phyloP scores from a whole-genome alignment of 2,329 filamentous ascomycete genomes.

The Aspergillus sp. region DNA sequence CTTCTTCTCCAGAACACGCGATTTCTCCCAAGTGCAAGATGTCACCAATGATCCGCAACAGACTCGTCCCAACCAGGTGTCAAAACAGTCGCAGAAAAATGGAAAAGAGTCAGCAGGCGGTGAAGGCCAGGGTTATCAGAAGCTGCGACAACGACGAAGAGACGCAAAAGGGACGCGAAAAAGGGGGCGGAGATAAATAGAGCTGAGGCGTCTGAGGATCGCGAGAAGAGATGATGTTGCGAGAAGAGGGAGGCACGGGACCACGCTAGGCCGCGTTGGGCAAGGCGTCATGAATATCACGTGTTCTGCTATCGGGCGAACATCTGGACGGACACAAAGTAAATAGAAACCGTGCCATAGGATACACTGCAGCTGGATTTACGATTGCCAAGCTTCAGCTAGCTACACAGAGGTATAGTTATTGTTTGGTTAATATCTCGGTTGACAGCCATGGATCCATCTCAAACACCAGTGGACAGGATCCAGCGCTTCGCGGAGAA shows the following conservation, averaged over 20 bases:
- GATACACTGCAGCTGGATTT: not conserved
- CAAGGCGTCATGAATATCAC: constrained; percentile 7
- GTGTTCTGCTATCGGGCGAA: constrained; percentile 1
- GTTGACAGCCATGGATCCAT: constrained; percentile 20
- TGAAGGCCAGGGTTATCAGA: not conserved
- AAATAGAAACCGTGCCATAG: not conserved
- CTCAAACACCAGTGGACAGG: constrained; percentile 27
- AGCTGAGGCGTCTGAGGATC: not conserved
- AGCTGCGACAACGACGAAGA: not conserved
- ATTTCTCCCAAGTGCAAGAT: not conserved
- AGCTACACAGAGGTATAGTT: too few relatives aligned
- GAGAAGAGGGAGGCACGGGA: constrained; percentile 16
- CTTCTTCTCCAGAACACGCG: constrained; percentile 9
- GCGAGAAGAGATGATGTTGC: constrained; percentile 16
- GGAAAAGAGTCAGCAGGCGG: not conserved
- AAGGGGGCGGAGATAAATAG: constrained; percentile 6
- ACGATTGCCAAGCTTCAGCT: too few relatives aligned
- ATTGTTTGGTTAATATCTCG: too few relatives aligned
- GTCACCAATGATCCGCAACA: not conserved
- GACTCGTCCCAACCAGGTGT: not conserved
- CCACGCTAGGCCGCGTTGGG: constrained; percentile 16
- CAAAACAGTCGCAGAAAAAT: not conserved
- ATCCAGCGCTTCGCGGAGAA: constrained; percentile 30
- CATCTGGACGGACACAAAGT: too few relatives aligned
- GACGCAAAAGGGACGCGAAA: constrained; percentile 3